Evolutionary conservation across 164 flowering plant genomes (phyloP), one percentile per base, ranked within the genome.

Genomic region (Santalum album): DNA sequence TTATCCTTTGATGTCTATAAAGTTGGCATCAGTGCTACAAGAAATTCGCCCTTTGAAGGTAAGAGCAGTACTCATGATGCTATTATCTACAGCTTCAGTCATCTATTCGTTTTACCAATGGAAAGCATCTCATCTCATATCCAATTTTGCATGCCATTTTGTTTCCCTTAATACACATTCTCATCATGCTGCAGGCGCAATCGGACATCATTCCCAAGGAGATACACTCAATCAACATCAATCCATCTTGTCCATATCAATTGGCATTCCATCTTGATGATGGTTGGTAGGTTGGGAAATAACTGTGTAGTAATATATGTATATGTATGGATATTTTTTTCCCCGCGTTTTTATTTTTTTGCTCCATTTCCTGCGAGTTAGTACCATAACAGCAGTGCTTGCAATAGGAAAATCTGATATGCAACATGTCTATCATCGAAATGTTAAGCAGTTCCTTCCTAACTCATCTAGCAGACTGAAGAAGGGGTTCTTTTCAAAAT

Each of bases 251-350:
- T 57, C 78, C 87, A 25, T 71, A 74, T 66, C 96, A 84, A 56
- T 68, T 91, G 75, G 95, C 94, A 23, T 91, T 91, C 62, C 96
- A 88, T 77, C 94, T 88, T 40, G 89, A 82, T 59, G 84, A 88
- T 74, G 96, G 96, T 53, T 91, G 96, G 98, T 91, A 77, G 25
- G 87, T 84, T 57, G 45, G 43, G 9, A 52, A 53, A 54, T 16
- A 38, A 24, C 0, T 56, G 18, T n/a, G 18, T 56, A 14, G 10
- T 18, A 16, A n/a, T n/a, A n/a, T n/a, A n/a, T n/a, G n/a, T 23
- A 32, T 45, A 1, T 48, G 4, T 9, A 1, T 27, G 22, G 16
- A 5, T 38, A 24, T 5, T 4, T 19, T 19, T 20, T 53, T 6
- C 15, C 25, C 7, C 20, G 9, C 52, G 4, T 49, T 14, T 6